phyloP scores from a whole-genome alignment of 108 stramenopile species.

The Pseudonitzschia delicatissima region DNA sequence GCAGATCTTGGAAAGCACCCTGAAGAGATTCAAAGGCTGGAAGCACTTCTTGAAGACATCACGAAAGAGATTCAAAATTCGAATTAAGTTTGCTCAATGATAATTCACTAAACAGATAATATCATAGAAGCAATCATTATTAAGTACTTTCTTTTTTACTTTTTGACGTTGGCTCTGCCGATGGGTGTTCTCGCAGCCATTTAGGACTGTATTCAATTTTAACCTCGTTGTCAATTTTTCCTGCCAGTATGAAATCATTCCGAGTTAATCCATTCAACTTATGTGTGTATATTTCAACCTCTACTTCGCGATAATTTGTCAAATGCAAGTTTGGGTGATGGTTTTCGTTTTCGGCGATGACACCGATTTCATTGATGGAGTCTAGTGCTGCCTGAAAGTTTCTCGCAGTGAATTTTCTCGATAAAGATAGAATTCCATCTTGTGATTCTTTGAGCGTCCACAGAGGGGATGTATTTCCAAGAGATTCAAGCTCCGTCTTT shows the following conservation, averaged over 20 bases:
- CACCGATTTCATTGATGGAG: constrained; percentile 74
- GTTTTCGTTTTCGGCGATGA: constrained; percentile 66
- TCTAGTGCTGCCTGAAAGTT: constrained; percentile 78
- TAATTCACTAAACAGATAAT: neutral
- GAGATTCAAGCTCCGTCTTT: constrained; percentile 18
- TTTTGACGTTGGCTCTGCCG: constrained; percentile 24
- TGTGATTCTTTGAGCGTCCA: constrained; percentile 28
- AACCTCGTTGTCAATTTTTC: constrained; percentile 56
- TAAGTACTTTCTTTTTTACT: neutral
- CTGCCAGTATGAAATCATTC: constrained; percentile 83
- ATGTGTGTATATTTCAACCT: constrained; percentile 82
- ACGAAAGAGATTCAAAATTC: constrained; percentile 18
- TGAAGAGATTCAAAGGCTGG: constrained; percentile 38
- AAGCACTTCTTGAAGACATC: constrained; percentile 42
- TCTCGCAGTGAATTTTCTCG: constrained; percentile 45
- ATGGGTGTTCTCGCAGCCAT: constrained; percentile 76
- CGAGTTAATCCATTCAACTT: constrained; percentile 71
- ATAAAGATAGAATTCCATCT: constrained; percentile 22
- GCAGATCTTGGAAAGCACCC: constrained; percentile 33
- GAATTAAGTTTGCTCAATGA: neutral
- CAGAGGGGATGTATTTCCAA: constrained; percentile 5
- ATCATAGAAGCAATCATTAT: neutral
- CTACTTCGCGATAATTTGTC: constrained; percentile 82
- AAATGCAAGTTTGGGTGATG: constrained; percentile 96
- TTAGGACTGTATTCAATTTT: constrained; percentile 79